A percentile compares a stretch with the other conserved stretches of the same genome.
Evolutionary conservation across 2,329 filamentous ascomycete species (phyloP).

Genomic region (Byssochlamys sp.): DNA sequence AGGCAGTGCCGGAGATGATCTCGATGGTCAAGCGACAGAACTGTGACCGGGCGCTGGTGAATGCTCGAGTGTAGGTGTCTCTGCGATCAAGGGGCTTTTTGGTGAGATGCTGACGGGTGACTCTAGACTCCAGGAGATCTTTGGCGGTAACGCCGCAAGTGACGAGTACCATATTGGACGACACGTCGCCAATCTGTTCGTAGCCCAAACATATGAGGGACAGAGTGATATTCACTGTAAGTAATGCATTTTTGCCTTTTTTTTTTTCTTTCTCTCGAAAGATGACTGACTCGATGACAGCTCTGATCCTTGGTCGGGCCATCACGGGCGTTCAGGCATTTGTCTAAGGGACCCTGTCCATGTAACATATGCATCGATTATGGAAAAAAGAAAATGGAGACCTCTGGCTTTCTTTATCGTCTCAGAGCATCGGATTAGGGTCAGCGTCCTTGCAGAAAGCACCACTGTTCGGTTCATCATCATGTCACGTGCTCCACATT

Average conservation of each 20-base stretch:
- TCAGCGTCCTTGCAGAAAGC: background rate
- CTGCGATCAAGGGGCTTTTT: background rate
- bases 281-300: conserved; percentile 31
- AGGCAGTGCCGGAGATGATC: conserved; percentile 89
- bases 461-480: background rate
- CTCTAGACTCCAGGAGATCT: conserved; percentile 73
- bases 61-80: conserved; percentile 53
- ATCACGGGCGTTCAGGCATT: conserved; percentile 73
- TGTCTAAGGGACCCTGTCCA: conserved; percentile 38
- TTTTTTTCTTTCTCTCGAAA: conserved; percentile 5
- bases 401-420: background rate
- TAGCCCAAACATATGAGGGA: conserved; percentile 95
- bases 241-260: conserved; percentile 30
- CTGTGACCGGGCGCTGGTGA: conserved; percentile 76
- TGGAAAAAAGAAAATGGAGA: background rate
- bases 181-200: conserved; percentile 91
- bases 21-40: conserved; percentile 95
- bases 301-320: conserved; percentile 57
- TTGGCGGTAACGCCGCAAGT: conserved; percentile 95
- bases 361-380: background rate
- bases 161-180: conserved; percentile 93
- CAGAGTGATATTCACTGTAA: conserved; percentile 95
- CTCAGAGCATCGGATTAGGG: background rate
- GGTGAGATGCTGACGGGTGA: background rate
- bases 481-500: background rate